Percentiles rank a stretch among this genome's conserved stretches.
Evolutionary conservation across 1,284 basidiomycete species (phyloP).

Genomic region (Ganoderma lingzhi): DNA sequence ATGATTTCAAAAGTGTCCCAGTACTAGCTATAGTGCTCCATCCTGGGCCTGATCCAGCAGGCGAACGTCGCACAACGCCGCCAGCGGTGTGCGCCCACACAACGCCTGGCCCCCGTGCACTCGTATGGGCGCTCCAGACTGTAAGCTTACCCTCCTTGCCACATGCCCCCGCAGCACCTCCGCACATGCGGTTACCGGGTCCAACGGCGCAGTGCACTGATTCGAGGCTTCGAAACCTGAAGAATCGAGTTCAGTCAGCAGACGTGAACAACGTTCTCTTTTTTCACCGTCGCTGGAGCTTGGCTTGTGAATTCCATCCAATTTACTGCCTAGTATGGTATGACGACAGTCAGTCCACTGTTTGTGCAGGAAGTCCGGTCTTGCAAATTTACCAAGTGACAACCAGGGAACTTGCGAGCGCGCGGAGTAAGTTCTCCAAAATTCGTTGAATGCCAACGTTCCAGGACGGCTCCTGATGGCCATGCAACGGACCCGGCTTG

Average conservation of each 20-base stretch:
- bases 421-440: background rate
- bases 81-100: background rate
- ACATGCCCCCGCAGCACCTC: constrained; percentile 1
- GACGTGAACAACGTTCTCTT: background rate
- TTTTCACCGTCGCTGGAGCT: background rate
- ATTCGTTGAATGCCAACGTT: background rate
- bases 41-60: background rate
- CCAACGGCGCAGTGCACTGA: background rate
- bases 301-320: background rate
- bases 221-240: background rate
- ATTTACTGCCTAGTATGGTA: background rate
- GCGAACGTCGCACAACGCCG: background rate
- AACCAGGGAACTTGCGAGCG: background rate
- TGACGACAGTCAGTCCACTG: background rate
- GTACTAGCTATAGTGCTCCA: too few species aligned
- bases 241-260: background rate
- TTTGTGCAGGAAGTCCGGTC: background rate
- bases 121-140: background rate
- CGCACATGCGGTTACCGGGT: background rate
- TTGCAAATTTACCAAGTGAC: background rate
- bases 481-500: background rate
- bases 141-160: background rate
- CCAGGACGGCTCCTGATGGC: background rate
- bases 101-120: background rate
- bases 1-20: background rate